phyloP scores from a whole-genome alignment of 345 rosid genomes.

The Hypericum androsaemum region DNA sequence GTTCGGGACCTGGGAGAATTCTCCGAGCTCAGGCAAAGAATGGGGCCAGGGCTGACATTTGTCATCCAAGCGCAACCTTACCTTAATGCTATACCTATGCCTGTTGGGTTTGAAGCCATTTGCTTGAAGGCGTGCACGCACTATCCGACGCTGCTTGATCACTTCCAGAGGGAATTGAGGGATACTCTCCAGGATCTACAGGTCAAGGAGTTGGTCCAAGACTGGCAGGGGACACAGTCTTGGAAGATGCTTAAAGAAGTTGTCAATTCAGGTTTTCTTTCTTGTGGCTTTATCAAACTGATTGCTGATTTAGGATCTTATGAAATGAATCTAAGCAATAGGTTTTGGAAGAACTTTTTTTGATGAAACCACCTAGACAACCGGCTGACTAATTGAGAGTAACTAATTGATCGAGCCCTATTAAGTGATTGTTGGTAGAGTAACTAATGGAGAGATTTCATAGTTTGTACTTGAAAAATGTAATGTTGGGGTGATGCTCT shows the following conservation, averaged over 20 bases:
- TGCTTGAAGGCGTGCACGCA: slow-evolving; percentile 85
- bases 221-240: slow-evolving; percentile 63
- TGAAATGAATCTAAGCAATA: no score
- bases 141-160: slow-evolving; percentile 83
- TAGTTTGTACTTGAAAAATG: no score
- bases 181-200: slow-evolving; percentile 66
- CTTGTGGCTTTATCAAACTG: neutral
- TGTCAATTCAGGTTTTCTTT: slow-evolving; percentile 63
- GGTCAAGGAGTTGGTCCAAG: slow-evolving; percentile 32
- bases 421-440: no score
- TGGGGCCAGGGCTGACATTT: slow-evolving; percentile 85
- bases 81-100: slow-evolving; percentile 77
- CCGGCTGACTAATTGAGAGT: no score
- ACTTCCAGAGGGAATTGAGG: slow-evolving; percentile 85
- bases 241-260: slow-evolving; percentile 93
- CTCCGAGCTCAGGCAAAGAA: slow-evolving; percentile 51
- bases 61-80: slow-evolving; percentile 85
- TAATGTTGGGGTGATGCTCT: no score
- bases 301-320: no score
- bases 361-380: no score
- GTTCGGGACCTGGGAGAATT: slow-evolving; percentile 49
- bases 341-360: no score
- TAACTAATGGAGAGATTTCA: no score
- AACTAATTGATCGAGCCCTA: no score
- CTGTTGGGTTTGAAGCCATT: slow-evolving; percentile 62